Evolutionary conservation across 768 basidiomycete genomes (phyloP).

Genomic region (Imleria badia): DNA sequence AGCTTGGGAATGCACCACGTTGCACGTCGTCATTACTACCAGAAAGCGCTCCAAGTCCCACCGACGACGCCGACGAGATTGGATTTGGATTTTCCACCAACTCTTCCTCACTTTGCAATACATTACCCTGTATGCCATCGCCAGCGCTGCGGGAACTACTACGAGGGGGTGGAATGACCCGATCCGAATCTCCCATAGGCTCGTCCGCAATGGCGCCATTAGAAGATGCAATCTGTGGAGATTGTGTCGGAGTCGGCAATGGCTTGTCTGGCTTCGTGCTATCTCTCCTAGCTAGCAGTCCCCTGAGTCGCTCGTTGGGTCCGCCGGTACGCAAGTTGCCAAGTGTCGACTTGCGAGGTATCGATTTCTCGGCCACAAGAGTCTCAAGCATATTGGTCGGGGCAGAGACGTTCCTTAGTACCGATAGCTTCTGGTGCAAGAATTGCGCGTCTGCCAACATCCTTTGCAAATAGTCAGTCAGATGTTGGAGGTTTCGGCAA

Average conservation of each 20-base stretch:
- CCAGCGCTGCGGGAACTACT: constrained; percentile 18
- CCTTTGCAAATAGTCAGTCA: constrained; percentile 41
- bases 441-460: constrained; percentile 78
- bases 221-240: constrained; percentile 12
- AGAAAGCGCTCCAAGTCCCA: background rate
- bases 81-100: constrained; percentile 7
- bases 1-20: constrained; percentile 6
- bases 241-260: constrained; percentile 26
- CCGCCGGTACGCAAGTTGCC: constrained; percentile 24
- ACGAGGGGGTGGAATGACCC: constrained; percentile 22
- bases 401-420: constrained; percentile 68
- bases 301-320: constrained; percentile 39
- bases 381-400: constrained; percentile 82
- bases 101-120: constrained; percentile 4
- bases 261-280: constrained; percentile 29
- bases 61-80: constrained; percentile 6
- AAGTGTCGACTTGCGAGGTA: constrained; percentile 40
- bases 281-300: constrained; percentile 34
- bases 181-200: constrained; percentile 14
- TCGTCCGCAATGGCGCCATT: constrained; percentile 15
- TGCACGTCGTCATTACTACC: constrained; percentile 10
- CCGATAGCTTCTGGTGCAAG: constrained; percentile 72
- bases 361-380: constrained; percentile 77
- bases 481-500: constrained; percentile 4
- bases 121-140: background rate